phyloP scores from a whole-genome alignment of 495 filamentous ascomycete genomes.

The Lentithecium fluviatile region DNA sequence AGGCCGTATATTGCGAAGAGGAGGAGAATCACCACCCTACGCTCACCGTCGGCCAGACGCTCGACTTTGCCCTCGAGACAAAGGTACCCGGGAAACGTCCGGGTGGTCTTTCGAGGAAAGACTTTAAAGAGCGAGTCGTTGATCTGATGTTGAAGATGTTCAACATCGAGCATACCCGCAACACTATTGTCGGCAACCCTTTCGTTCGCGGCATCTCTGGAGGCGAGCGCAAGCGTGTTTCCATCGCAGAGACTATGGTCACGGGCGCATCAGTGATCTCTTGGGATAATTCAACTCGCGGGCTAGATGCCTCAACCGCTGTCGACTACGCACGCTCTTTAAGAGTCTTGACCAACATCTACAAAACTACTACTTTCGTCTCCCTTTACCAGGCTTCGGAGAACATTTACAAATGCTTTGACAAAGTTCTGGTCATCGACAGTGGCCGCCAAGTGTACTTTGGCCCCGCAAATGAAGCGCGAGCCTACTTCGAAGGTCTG shows the following conservation, averaged over 20 bases:
- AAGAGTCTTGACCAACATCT: conserved; percentile 73
- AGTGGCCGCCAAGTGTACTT: conserved; percentile 78
- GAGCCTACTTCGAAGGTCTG: conserved; percentile 75
- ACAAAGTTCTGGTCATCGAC: conserved; percentile 84
- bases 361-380: conserved; percentile 75
- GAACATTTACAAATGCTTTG: conserved; percentile 80
- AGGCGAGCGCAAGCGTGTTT: conserved; percentile 77
- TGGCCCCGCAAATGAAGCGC: conserved; percentile 66
- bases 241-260: conserved; percentile 69
- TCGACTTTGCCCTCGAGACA: conserved; percentile 78
- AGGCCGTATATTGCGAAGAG: conserved; percentile 83
- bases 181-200: conserved; percentile 78
- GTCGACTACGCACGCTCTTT: conserved; percentile 73
- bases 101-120: conserved; percentile 59
- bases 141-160: conserved; percentile 78
- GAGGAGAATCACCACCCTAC: conserved; percentile 80
- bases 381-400: conserved; percentile 82
- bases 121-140: conserved; percentile 71
- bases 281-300: conserved; percentile 85
- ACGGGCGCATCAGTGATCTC: conserved; percentile 69
- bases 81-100: conserved; percentile 75
- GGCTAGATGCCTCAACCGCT: conserved; percentile 79
- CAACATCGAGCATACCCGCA: conserved; percentile 78
- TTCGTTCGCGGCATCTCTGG: conserved; percentile 84
- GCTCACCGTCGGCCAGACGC: conserved; percentile 78